phyloP scores from a whole-genome alignment of 73 alveolate species.

The Tetrahymena borealis region DNA sequence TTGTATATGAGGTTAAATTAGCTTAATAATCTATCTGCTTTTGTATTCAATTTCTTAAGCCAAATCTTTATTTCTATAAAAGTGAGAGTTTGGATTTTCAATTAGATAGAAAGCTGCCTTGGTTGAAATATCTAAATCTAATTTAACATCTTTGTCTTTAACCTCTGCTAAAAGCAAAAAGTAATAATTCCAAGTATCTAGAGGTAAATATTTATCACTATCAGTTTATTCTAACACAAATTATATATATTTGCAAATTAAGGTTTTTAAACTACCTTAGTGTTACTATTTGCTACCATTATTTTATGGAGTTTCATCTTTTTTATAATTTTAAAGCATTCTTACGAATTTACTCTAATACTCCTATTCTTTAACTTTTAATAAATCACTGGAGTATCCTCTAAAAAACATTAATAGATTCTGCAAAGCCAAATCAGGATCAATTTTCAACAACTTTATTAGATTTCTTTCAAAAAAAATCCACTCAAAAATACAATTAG shows the following conservation, averaged over 20 bases:
- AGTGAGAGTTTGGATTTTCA: neutral
- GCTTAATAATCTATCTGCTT: neutral
- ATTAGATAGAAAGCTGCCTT: neutral
- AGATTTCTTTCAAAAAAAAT: neutral
- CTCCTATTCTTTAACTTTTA: neutral
- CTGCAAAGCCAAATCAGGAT: neutral
- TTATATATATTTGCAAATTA: neutral
- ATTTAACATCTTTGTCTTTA: neutral
- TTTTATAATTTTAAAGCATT: neutral
- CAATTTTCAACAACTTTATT: neutral
- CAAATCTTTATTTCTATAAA: neutral
- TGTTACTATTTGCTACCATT: neutral
- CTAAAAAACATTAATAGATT: neutral
- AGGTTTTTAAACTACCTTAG: neutral
- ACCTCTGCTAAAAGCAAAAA: neutral
- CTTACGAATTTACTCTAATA: neutral
- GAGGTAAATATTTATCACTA: neutral
- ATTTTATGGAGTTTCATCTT: neutral
- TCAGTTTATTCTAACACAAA: neutral
- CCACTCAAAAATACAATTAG: neutral
- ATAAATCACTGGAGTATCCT: neutral
- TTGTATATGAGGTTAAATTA: neutral
- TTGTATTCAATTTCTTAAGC: neutral
- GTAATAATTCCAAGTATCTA: neutral
- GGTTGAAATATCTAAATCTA: neutral